A percentile compares a stretch with the other conserved stretches of the same genome.
These are phyloP conservation scores for Leccinum obscurum DNA, from an alignment of 768 basidiomycete species.

Conservation along the genomic window DNA sequence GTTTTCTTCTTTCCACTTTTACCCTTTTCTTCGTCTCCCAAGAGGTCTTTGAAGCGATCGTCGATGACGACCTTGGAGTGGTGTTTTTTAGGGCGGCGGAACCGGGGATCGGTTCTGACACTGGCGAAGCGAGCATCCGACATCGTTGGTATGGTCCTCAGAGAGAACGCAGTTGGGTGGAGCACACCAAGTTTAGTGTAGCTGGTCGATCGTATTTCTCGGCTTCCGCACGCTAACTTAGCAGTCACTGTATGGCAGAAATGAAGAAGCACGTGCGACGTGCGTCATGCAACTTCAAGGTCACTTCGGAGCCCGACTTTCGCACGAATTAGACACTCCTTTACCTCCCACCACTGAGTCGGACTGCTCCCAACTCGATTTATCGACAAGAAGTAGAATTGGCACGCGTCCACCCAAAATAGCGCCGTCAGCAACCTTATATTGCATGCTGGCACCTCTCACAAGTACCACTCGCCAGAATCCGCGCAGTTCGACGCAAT, in stretches of 20 bases:
- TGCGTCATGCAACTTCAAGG: background rate
- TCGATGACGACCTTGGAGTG: slow-evolving; percentile 85
- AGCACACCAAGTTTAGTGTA: background rate
- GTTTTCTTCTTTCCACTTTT: slow-evolving; percentile 31
- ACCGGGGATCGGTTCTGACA: slow-evolving; percentile 89
- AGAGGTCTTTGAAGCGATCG: slow-evolving; percentile 84
- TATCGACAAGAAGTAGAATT: too few relatives aligned
- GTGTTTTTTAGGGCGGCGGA: slow-evolving; percentile 80
- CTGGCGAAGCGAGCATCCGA: slow-evolving; percentile 87
- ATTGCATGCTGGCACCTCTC: too few relatives aligned
- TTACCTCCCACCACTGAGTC: too few relatives aligned
- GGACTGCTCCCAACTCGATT: too few relatives aligned
- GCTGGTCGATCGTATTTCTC: background rate
- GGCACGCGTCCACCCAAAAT: too few relatives aligned
- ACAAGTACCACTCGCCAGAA: too few relatives aligned
- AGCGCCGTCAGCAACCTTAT: too few relatives aligned
- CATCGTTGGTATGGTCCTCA: slow-evolving; percentile 32
- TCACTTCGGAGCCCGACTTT: too few relatives aligned
- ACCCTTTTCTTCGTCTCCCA: slow-evolving; percentile 48
- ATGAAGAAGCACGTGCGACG: background rate
- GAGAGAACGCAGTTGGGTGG: background rate
- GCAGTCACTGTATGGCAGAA: background rate
- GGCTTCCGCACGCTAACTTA: background rate
- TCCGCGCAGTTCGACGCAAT: too few relatives aligned
- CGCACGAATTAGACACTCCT: too few relatives aligned